A percentile compares a stretch with the other conserved stretches of the same genome.
Evolutionary conservation across 208 protist species (phyloP).

Genomic region (Herpetomonas tarakana): DNA sequence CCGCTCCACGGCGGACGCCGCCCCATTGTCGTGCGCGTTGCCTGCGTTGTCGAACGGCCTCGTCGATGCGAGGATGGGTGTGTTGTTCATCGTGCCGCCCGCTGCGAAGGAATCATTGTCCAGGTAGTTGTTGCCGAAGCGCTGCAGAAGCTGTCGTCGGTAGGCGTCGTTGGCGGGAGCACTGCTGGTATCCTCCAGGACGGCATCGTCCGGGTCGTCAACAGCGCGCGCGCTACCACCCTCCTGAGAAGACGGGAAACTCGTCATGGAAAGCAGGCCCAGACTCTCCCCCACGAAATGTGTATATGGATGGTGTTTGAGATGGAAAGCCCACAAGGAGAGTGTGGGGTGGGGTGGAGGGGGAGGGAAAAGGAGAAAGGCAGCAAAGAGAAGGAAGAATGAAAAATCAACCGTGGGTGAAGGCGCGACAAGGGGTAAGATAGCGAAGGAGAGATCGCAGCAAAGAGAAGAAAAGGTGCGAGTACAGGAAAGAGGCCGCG

Average conservation of each 20-base stretch:
- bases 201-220: background rate
- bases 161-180: background rate
- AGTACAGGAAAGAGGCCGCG: background rate
- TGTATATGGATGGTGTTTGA: no score
- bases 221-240: background rate
- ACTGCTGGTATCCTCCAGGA: background rate
- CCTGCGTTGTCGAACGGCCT: conserved; percentile 23
- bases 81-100: conserved; percentile 3
- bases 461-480: background rate
- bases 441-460: background rate
- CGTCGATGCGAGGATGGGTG: conserved; percentile 31
- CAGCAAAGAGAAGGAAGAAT: background rate
- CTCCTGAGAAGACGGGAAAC: no score
- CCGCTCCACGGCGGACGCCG: conserved; percentile 21
- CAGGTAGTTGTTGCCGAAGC: background rate
- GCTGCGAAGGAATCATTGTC: conserved; percentile 49
- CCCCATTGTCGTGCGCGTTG: background rate
- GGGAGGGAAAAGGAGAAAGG: background rate
- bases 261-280: no score
- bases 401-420: background rate
- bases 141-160: background rate
- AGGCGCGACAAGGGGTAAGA: background rate
- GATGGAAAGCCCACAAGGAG: no score
- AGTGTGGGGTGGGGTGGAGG: no score
- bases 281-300: no score